These are phyloP conservation scores for Myriosclerotinia curreyana DNA, from an alignment of 2,329 filamentous ascomycete species.

Conservation along the genomic window DNA sequence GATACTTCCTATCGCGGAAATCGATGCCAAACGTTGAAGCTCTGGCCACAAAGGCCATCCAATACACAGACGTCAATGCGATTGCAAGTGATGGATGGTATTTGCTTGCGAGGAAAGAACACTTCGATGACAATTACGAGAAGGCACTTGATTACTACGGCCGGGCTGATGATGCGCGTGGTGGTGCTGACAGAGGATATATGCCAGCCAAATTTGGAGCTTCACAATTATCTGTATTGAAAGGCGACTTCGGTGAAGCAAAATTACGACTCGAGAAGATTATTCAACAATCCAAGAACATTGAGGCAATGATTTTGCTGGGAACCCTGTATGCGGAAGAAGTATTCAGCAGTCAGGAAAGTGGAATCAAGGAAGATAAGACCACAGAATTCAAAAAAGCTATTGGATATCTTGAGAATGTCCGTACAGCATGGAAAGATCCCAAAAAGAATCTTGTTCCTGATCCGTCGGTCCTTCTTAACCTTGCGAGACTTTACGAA, in stretches of 20 bases:
- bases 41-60: slow-evolving; percentile 87
- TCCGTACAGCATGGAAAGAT: slow-evolving; percentile 88
- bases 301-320: slow-evolving; percentile 88
- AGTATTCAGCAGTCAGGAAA: slow-evolving; percentile 74
- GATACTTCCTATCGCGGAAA: slow-evolving; percentile 84
- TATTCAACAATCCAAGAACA: slow-evolving; percentile 74
- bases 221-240: slow-evolving; percentile 82
- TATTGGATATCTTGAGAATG: slow-evolving; percentile 76
- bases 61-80: slow-evolving; percentile 92
- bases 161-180: slow-evolving; percentile 85
- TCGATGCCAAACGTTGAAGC: slow-evolving; percentile 78
- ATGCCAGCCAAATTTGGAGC: slow-evolving; percentile 92
- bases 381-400: slow-evolving; percentile 82
- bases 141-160: slow-evolving; percentile 84
- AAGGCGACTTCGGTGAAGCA: slow-evolving; percentile 82
- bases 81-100: slow-evolving; percentile 99
- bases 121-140: slow-evolving; percentile 72
- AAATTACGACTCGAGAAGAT: slow-evolving; percentile 95
- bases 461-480: slow-evolving; percentile 85
- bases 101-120: slow-evolving; percentile 84
- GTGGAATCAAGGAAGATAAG: slow-evolving; percentile 80
- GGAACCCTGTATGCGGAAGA: slow-evolving; percentile 94
- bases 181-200: slow-evolving; percentile 86
- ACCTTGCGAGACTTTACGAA: slow-evolving; percentile 89
- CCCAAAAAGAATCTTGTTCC: slow-evolving; percentile 77